Conservation (phyloP, 2,329 filamentous ascomycete species). For the Cercospora zeina region DNA sequence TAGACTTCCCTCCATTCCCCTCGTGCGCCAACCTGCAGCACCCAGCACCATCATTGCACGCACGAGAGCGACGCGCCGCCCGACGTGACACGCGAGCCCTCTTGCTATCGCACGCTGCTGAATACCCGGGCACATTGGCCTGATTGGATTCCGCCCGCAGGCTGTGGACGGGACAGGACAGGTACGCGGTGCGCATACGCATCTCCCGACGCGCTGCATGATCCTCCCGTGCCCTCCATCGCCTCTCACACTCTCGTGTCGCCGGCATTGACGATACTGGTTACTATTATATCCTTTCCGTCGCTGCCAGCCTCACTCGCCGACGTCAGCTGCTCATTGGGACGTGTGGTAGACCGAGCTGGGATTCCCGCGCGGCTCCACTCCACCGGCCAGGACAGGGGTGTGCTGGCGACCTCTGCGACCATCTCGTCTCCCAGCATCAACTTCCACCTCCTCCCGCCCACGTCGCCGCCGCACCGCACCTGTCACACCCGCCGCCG, state of each 20-base stretch:
- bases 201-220: no score
- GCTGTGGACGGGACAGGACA: no score
- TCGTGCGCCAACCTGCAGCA: neutral
- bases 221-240: no score
- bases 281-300: neutral
- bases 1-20: neutral
- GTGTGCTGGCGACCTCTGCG: slow-evolving; percentile 1
- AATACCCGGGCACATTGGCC: no score
- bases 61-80: no score
- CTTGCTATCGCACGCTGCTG: no score
- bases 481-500: neutral
- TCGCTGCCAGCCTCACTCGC: neutral
- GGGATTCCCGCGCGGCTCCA: neutral
- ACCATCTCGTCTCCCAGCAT: neutral
- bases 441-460: slow-evolving; percentile 5
- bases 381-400: neutral
- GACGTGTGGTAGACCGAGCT: neutral
- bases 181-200: no score
- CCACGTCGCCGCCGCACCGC: neutral
- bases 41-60: no score
- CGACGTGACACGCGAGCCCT: no score
- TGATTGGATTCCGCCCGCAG: no score
- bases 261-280: no score
- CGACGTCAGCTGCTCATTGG: slow-evolving; percentile 5
- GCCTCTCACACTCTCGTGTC: no score